A percentile compares a stretch with the other conserved stretches of the same genome.
phyloP scores from a whole-genome alignment of 352 stramenopile species.

The Globisporangium mamillatum region DNA sequence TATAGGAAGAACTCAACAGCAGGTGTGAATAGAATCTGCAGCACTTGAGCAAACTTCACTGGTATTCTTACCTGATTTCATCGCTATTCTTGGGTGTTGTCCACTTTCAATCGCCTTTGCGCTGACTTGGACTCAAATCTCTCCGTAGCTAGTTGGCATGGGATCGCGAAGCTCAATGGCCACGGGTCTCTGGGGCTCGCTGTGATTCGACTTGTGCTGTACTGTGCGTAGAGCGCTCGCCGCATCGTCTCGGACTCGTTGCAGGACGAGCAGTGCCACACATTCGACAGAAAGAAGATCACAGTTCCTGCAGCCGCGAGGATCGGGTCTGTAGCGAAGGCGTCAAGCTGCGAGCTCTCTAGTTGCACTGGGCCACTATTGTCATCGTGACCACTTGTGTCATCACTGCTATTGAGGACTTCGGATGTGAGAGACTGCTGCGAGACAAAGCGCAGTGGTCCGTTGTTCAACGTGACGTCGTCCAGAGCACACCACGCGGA shows the following conservation, averaged over 20 bases:
- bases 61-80: not conserved
- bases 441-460: constrained; percentile 55
- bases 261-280: constrained; percentile 68
- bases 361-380: not conserved
- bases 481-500: constrained; percentile 72
- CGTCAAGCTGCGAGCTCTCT: constrained; percentile 1
- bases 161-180: constrained; percentile 73
- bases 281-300: constrained; percentile 67
- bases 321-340: constrained; percentile 29
- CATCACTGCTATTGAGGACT: not conserved
- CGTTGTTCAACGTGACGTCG: constrained; percentile 46
- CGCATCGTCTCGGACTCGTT: constrained; percentile 43
- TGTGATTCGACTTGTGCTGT: constrained; percentile 48
- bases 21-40: not conserved
- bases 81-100: constrained; percentile 5
- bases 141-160: constrained; percentile 18
- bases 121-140: not conserved
- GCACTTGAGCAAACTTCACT: not conserved
- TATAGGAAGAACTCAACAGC: not conserved
- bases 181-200: constrained; percentile 27
- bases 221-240: constrained; percentile 75
- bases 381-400: not conserved
- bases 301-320: constrained; percentile 35
- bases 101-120: not conserved
- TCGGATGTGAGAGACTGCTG: not conserved